These are phyloP conservation scores for Lasiosphaeria miniovina DNA, from an alignment of 495 filamentous ascomycete genomes.

Conservation along the genomic window DNA sequence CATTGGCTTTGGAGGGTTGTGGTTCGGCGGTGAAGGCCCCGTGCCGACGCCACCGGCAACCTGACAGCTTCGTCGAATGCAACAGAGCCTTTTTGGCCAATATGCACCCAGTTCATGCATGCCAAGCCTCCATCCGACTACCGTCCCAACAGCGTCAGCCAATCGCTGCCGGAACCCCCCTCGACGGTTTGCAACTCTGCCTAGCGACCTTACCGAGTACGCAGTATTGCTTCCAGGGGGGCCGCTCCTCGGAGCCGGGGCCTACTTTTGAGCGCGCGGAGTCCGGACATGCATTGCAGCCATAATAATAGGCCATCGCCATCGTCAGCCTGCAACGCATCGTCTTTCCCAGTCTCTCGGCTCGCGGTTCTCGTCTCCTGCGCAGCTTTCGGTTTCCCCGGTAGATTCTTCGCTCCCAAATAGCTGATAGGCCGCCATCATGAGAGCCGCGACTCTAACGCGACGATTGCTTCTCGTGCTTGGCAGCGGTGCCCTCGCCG, in stretches of 20 bases:
- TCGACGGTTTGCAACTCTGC: neutral
- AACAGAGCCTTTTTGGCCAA: neutral
- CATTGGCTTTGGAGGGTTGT: neutral
- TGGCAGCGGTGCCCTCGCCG: neutral
- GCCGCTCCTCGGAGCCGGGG: neutral
- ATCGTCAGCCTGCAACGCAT: neutral
- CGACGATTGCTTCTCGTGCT: neutral
- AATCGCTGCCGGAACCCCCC: neutral
- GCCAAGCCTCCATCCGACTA: slow-evolving; percentile 4
- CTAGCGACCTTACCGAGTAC: too few species aligned
- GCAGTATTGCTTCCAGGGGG: neutral
- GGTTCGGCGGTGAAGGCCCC: neutral
- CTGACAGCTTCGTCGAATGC: neutral
- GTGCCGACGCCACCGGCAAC: neutral
- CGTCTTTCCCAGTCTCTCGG: neutral
- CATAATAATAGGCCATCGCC: neutral
- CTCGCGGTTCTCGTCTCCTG: neutral
- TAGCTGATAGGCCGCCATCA: neutral
- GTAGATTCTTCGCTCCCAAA: neutral
- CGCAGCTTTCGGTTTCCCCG: neutral
- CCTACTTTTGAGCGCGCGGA: neutral
- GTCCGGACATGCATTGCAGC: too few species aligned
- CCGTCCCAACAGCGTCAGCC: neutral
- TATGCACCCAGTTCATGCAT: slow-evolving; percentile 1
- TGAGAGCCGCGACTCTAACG: neutral